Conservation (phyloP, 2,329 filamentous ascomycete genomes). For the Pestalotiopsis sp. region DNA sequence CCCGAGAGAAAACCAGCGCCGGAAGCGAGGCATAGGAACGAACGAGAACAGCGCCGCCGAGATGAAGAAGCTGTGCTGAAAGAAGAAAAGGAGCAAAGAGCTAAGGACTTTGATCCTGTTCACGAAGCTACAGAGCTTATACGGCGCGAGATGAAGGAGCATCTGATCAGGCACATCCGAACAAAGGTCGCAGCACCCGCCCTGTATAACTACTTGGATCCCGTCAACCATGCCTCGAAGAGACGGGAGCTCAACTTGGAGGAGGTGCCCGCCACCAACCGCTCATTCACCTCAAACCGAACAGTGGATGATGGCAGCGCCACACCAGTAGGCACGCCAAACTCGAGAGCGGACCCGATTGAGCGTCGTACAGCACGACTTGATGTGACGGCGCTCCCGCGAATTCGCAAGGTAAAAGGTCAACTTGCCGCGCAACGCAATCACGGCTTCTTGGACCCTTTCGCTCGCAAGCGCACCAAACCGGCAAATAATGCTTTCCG, state of each 20-base stretch:
- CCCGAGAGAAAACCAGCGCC: slow-evolving; percentile 32
- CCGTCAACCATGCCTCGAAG: slow-evolving; percentile 77
- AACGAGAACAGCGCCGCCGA: slow-evolving; percentile 70
- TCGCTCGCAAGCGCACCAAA: slow-evolving; percentile 64
- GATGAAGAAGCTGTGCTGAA: slow-evolving; percentile 84
- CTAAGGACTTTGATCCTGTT: slow-evolving; percentile 89
- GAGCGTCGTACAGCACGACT: slow-evolving; percentile 61
- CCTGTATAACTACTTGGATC: slow-evolving; percentile 81
- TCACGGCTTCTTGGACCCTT: slow-evolving; percentile 68
- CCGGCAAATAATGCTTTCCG: slow-evolving; percentile 65
- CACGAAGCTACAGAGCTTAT: slow-evolving; percentile 79
- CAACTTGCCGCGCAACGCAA: slow-evolving; percentile 59
- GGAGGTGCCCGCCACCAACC: slow-evolving; percentile 60
- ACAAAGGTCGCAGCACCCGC: slow-evolving; percentile 82
- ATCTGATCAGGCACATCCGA: slow-evolving; percentile 86
- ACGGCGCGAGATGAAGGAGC: slow-evolving; percentile 79
- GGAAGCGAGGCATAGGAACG: slow-evolving; percentile 61
- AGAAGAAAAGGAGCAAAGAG: slow-evolving; percentile 86
- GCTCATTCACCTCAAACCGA: slow-evolving; percentile 38
- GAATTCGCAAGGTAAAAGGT: slow-evolving; percentile 72
- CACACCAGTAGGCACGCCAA: slow-evolving; percentile 66
- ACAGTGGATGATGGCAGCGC: slow-evolving; percentile 63
- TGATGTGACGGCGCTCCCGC: slow-evolving; percentile 68
- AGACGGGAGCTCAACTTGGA: slow-evolving; percentile 78
- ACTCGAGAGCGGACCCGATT: slow-evolving; percentile 62